Conservation (phyloP, 495 filamentous ascomycete genomes). For the Venustampulla echinocandica region DNA sequence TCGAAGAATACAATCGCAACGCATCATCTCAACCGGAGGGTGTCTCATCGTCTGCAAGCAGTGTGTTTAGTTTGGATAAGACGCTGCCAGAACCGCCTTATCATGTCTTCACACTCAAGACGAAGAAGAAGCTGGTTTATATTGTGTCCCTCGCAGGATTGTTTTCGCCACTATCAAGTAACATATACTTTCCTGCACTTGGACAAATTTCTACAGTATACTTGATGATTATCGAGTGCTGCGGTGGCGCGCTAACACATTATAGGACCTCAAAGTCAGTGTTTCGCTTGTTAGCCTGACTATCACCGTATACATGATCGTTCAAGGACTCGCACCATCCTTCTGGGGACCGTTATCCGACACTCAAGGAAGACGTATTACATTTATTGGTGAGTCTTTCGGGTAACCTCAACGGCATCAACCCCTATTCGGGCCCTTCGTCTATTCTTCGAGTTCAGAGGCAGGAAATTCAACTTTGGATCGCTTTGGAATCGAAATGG, state of each 20-base stretch:
- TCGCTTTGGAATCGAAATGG: too few species aligned
- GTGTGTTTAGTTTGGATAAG: slow-evolving; percentile 9
- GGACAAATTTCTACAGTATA: slow-evolving; percentile 12
- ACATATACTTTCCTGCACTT: slow-evolving; percentile 37
- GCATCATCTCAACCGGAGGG: not conserved
- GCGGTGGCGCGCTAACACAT: slow-evolving; percentile 14
- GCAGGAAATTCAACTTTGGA: too few species aligned
- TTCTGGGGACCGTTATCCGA: slow-evolving; percentile 49
- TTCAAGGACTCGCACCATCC: slow-evolving; percentile 19
- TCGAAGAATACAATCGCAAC: not conserved
- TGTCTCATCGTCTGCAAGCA: slow-evolving; percentile 6
- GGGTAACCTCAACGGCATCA: too few species aligned
- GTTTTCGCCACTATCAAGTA: slow-evolving; percentile 26
- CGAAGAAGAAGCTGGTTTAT: slow-evolving; percentile 30
- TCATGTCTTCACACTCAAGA: slow-evolving; percentile 25
- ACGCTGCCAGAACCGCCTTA: slow-evolving; percentile 14
- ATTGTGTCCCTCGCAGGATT: slow-evolving; percentile 32
- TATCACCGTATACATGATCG: slow-evolving; percentile 31
- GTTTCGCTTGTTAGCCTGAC: slow-evolving; percentile 29
- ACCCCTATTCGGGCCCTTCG: too few species aligned
- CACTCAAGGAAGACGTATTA: slow-evolving; percentile 45
- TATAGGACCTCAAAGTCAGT: slow-evolving; percentile 22
- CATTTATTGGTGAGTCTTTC: slow-evolving; percentile 35
- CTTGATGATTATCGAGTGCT: not conserved
- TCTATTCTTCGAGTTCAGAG: too few species aligned